A percentile compares a stretch with the other conserved stretches of the same genome.
These are phyloP conservation scores for Candida hungchunana DNA, from an alignment of 805 yeast species.

Conservation along the genomic window DNA sequence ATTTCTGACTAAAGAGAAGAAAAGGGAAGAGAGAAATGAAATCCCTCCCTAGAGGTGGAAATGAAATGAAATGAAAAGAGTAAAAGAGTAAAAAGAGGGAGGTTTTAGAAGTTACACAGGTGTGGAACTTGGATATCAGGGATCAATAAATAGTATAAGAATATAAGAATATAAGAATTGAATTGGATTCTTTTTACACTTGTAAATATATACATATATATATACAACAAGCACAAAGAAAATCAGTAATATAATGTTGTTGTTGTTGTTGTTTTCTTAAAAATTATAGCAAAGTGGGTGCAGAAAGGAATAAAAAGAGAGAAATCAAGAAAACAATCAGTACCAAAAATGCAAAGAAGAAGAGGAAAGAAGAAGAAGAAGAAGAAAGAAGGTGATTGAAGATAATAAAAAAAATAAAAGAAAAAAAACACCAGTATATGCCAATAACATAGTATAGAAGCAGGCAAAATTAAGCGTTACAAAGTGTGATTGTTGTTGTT, in stretches of 20 bases:
- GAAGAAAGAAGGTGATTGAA: background rate
- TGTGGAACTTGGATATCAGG: slow-evolving; percentile 20
- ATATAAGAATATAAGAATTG: too few relatives aligned
- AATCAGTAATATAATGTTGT: too few relatives aligned
- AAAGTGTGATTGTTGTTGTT: too few relatives aligned
- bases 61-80: too few relatives aligned
- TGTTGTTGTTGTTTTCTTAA: background rate
- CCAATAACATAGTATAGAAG: slow-evolving; percentile 1
- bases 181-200: too few relatives aligned
- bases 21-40: too few relatives aligned
- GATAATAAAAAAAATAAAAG: background rate
- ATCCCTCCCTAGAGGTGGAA: too few relatives aligned
- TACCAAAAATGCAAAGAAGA: background rate
- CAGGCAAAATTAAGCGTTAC: background rate
- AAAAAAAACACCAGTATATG: slow-evolving; percentile 1
- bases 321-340: too few relatives aligned
- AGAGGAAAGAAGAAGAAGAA: background rate
- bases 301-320: background rate
- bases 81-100: too few relatives aligned
- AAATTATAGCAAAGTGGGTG: background rate
- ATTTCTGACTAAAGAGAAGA: slow-evolving; percentile 19
- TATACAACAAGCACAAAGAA: too few relatives aligned
- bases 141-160: too few relatives aligned
- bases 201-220: too few relatives aligned
- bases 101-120: slow-evolving; percentile 13